Percentiles rank a stretch among this genome's conserved stretches.
Conservation (phyloP, 768 basidiomycete species). For the Termitomyces sp. region DNA sequence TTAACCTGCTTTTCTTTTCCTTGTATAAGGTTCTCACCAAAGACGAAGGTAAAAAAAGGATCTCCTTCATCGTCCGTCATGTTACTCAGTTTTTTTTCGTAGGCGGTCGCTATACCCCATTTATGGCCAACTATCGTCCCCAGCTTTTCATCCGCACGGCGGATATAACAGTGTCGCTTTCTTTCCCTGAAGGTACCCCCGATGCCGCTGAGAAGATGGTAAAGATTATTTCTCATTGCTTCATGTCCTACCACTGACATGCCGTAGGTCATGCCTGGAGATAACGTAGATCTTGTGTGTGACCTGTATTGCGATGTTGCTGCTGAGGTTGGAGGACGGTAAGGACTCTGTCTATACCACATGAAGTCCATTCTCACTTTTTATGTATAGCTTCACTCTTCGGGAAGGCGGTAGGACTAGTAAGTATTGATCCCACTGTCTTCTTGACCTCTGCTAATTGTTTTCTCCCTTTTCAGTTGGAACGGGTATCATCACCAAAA, state of each 20-base stretch:
- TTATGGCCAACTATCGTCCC: conserved; percentile 91
- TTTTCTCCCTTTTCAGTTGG: conserved; percentile 50
- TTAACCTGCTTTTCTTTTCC: background rate
- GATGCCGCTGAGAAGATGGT: conserved; percentile 88
- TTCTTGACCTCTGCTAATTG: background rate
- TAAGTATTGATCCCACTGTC: conserved; percentile 29
- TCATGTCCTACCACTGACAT: background rate
- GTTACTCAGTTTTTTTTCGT: conserved; percentile 4
- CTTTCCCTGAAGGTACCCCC: conserved; percentile 81
- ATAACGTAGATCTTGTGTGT: conserved; percentile 93
- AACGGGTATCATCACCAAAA: conserved; percentile 90
- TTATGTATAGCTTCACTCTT: conserved; percentile 63
- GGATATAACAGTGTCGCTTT: conserved; percentile 80
- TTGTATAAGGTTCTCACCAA: conserved; percentile 66
- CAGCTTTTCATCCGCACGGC: conserved; percentile 96
- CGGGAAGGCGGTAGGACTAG: conserved; percentile 93
- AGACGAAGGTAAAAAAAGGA: conserved; percentile 52
- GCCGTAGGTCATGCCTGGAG: conserved; percentile 87
- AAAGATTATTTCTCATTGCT: conserved; percentile 6
- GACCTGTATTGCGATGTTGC: conserved; percentile 81
- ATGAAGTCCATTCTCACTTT: background rate
- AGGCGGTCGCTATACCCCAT: conserved; percentile 84
- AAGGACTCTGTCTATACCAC: background rate
- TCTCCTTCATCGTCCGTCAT: conserved; percentile 8
- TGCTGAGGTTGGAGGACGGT: conserved; percentile 82